These are phyloP conservation scores for Calonectria pauciramosa DNA, from an alignment of 2,329 filamentous ascomycete genomes.

Conservation along the genomic window DNA sequence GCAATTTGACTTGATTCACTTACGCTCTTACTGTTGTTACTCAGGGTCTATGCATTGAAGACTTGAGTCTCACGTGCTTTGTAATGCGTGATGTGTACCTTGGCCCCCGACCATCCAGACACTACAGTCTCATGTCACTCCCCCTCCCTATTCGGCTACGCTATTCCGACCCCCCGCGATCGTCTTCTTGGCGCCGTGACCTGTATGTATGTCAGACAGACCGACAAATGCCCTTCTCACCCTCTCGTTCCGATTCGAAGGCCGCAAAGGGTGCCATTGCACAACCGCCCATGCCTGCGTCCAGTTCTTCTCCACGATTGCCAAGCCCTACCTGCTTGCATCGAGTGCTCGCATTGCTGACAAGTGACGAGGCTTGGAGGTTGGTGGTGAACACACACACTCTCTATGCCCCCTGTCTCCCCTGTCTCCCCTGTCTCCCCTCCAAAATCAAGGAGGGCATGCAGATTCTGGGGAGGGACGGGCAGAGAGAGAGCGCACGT, in stretches of 20 bases:
- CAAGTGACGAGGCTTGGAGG: background rate
- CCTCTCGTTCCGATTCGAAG: background rate
- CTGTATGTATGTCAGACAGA: slow-evolving; percentile 19
- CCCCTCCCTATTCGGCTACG: background rate
- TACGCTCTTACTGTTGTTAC: background rate
- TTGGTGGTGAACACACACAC: background rate
- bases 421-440: background rate
- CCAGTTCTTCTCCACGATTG: background rate
- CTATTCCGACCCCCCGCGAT: background rate
- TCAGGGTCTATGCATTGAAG: background rate
- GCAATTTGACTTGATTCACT: background rate
- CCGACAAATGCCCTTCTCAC: background rate
- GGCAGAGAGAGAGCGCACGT: too few species aligned
- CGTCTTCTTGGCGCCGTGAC: slow-evolving; percentile 2
- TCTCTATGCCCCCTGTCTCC: too few species aligned
- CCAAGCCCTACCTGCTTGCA: background rate
- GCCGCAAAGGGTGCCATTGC: background rate
- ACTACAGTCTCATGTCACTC: background rate
- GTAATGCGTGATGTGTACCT: background rate
- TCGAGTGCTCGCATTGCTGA: background rate
- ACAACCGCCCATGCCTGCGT: background rate
- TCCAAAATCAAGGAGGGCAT: background rate
- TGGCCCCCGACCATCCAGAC: background rate
- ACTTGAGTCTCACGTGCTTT: background rate
- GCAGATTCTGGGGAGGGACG: background rate